A percentile compares a stretch with the other conserved stretches of the same genome.
phyloP scores from a whole-genome alignment of 2,329 filamentous ascomycete genomes.

The Tolypocladium tundrense region DNA sequence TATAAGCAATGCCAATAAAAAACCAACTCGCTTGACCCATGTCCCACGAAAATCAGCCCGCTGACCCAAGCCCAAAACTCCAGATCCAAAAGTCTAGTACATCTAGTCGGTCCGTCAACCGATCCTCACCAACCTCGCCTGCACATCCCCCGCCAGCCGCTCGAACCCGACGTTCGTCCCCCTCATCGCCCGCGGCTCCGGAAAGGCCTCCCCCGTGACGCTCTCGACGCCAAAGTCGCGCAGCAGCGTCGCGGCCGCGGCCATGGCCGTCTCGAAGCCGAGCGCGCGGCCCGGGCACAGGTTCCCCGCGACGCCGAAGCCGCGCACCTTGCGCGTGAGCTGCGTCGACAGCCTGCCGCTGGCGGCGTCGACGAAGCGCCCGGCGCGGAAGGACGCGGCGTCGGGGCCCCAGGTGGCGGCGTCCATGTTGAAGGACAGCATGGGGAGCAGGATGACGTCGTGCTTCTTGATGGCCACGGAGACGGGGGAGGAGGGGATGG shows the following conservation, averaged over 20 bases:
- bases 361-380: conserved; percentile 15
- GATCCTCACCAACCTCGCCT: conserved; percentile 9
- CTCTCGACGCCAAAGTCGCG: conserved; percentile 15
- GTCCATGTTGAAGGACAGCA: conserved; percentile 20
- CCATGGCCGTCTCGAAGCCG: conserved; percentile 18
- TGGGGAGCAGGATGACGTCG: conserved; percentile 20
- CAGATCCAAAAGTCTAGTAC: not conserved
- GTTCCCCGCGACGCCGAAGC: conserved; percentile 21
- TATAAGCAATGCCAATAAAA: not conserved
- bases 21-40: not conserved
- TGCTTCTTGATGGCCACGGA: conserved; percentile 13
- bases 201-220: conserved; percentile 8
- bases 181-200: conserved; percentile 11
- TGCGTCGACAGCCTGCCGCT: conserved; percentile 11
- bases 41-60: not conserved
- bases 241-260: conserved; percentile 14
- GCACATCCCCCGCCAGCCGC: conserved; percentile 16
- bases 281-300: conserved; percentile 19
- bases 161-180: conserved; percentile 21
- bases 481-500: conserved; percentile 5
- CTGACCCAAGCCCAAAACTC: not conserved
- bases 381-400: conserved; percentile 13
- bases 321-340: conserved; percentile 15
- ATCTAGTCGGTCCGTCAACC: not conserved
- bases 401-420: conserved; percentile 16